These are phyloP conservation scores for Firmiana major DNA, from an alignment of 345 rosid genomes.

Conservation along the genomic window DNA sequence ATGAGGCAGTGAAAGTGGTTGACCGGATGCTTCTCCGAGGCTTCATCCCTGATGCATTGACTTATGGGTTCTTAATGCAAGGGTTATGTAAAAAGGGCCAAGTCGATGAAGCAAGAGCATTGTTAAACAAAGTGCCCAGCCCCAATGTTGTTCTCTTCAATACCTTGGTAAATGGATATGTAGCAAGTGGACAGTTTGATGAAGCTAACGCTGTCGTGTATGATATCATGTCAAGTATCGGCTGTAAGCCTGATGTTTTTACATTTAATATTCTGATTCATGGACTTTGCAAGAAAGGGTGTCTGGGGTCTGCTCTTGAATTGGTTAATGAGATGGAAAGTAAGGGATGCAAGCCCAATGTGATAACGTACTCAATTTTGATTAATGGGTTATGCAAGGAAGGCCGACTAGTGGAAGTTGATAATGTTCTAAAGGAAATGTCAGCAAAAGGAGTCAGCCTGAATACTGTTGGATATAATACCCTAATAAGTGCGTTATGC, in stretches of 20 bases:
- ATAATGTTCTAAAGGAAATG: constrained; percentile 46
- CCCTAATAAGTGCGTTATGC: constrained; percentile 59
- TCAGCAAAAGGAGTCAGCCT: constrained; percentile 45
- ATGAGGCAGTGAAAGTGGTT: constrained; percentile 65
- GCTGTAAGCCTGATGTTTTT: constrained; percentile 47
- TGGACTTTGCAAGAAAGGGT: constrained; percentile 72
- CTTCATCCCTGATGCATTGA: constrained; percentile 54
- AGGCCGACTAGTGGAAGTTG: constrained; percentile 53
- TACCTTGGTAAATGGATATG: constrained; percentile 69
- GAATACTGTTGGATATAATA: constrained; percentile 77
- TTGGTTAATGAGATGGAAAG: constrained; percentile 45
- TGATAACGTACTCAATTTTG: constrained; percentile 56
- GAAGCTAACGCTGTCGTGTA: constrained; percentile 50
- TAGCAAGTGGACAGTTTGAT: constrained; percentile 49
- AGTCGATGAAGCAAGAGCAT: constrained; percentile 70
- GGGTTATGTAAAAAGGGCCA: constrained; percentile 58
- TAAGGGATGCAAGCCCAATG: constrained; percentile 61
- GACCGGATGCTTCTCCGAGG: constrained; percentile 77
- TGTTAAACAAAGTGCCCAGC: constrained; percentile 41
- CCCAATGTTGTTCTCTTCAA: constrained; percentile 57
- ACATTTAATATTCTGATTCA: constrained; percentile 63
- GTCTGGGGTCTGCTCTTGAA: constrained; percentile 55
- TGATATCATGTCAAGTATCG: constrained; percentile 31
- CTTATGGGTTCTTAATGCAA: constrained; percentile 65
- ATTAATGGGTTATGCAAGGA: constrained; percentile 66